Evolutionary conservation across 1,284 basidiomycete species (phyloP).

Genomic region (Cryptococcus hybrid): DNA sequence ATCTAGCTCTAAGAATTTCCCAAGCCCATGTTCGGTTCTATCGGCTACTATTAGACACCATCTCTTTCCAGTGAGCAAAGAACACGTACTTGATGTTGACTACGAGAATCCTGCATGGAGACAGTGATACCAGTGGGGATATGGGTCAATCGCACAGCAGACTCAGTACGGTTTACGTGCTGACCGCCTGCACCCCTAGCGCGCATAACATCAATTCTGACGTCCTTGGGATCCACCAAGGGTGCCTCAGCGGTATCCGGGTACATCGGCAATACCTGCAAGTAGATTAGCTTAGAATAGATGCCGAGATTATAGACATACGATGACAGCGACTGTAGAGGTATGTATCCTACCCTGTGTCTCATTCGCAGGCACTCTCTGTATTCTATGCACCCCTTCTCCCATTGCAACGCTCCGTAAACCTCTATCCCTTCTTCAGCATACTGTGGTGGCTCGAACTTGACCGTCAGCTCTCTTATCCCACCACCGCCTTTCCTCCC

Average conservation of each 20-base stretch:
- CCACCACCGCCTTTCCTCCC: slow-evolving; percentile 60
- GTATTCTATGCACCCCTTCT: slow-evolving; percentile 94
- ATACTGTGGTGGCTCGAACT: slow-evolving; percentile 20
- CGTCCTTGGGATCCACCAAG: slow-evolving; percentile 78
- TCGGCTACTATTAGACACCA: background rate
- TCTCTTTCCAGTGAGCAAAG: background rate
- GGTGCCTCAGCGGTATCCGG: slow-evolving; percentile 57
- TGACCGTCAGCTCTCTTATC: slow-evolving; percentile 75
- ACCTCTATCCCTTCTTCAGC: slow-evolving; percentile 60
- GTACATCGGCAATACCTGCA: slow-evolving; percentile 71
- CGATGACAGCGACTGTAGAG: slow-evolving; percentile 84
- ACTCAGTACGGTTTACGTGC: slow-evolving; percentile 99
- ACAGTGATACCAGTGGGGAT: slow-evolving; percentile 91
- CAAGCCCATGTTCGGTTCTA: slow-evolving; percentile 89
- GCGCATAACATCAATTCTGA: slow-evolving; percentile 90
- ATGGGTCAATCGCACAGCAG: slow-evolving; percentile 94
- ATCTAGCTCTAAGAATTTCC: slow-evolving; percentile 75
- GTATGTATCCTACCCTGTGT: slow-evolving; percentile 85
- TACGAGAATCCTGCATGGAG: slow-evolving; percentile 97
- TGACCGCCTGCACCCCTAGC: slow-evolving; percentile 95
- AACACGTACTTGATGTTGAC: slow-evolving; percentile 77
- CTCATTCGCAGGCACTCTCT: slow-evolving; percentile 89
- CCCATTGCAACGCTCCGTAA: slow-evolving; percentile 79
- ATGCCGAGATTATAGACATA: slow-evolving; percentile 48
- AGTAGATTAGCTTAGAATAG: no score